Evolutionary conservation across 805 yeast species (phyloP).

Genomic region (Starmerella bombicola): DNA sequence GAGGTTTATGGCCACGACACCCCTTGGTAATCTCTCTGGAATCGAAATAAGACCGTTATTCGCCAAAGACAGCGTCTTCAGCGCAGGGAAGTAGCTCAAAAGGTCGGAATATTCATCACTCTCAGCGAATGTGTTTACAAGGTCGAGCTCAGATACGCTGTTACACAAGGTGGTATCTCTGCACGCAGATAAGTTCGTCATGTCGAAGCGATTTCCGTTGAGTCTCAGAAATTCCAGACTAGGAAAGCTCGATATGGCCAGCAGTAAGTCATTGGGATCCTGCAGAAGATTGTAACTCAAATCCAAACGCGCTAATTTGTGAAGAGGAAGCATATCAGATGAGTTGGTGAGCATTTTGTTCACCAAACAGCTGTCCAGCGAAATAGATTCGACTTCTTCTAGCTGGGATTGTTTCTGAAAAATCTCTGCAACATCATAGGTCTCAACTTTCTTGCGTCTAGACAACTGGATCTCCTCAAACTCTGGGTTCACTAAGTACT

Average conservation of each 20-base stretch:
- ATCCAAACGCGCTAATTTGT: conserved; percentile 34
- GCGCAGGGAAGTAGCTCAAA: conserved; percentile 10
- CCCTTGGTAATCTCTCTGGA: conserved; percentile 21
- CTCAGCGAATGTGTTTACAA: conserved; percentile 28
- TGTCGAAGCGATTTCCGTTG: conserved; percentile 32
- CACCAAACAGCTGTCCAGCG: conserved; percentile 37
- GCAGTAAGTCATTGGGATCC: conserved; percentile 32
- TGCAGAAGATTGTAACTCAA: conserved; percentile 47
- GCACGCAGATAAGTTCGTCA: too few relatives aligned
- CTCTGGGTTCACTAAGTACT: conserved; percentile 34
- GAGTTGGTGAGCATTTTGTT: background rate
- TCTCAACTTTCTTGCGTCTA: conserved; percentile 48
- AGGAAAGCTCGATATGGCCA: conserved; percentile 29
- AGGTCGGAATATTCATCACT: conserved; percentile 1
- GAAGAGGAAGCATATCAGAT: background rate
- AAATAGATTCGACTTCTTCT: conserved; percentile 34
- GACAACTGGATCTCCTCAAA: conserved; percentile 32
- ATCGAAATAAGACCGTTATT: conserved; percentile 31
- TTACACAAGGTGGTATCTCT: too few relatives aligned
- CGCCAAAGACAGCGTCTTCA: conserved; percentile 14
- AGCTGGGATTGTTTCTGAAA: conserved; percentile 39
- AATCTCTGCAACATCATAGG: conserved; percentile 52
- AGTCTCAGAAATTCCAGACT: conserved; percentile 35
- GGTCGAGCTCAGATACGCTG: conserved; percentile 29
- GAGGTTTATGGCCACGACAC: conserved; percentile 27